Conservation (phyloP, 2,329 filamentous ascomycete species). For the Colletotrichum chlorophyti region DNA sequence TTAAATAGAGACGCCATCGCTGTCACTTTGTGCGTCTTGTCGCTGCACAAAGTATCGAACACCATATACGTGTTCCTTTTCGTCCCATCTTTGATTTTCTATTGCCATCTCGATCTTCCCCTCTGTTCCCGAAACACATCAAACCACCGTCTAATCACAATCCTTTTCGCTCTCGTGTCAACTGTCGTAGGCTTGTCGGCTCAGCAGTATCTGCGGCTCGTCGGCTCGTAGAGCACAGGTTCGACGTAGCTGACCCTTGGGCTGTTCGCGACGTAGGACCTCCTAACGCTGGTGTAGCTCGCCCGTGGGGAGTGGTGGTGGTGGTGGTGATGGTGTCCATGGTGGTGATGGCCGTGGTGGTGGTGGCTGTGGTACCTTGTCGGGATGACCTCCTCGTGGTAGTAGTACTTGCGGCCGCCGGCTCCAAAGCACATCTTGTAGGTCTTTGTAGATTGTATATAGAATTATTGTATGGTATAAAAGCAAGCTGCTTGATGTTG, state of each 20-base stretch:
- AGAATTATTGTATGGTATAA: no score
- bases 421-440: slow-evolving; percentile 58
- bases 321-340: slow-evolving; percentile 42
- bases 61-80: neutral
- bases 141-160: neutral
- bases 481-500: neutral
- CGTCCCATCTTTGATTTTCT: neutral
- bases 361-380: slow-evolving; percentile 45
- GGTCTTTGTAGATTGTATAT: neutral
- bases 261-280: slow-evolving; percentile 44
- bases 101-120: neutral
- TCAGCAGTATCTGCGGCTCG: slow-evolving; percentile 41
- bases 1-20: neutral
- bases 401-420: slow-evolving; percentile 56
- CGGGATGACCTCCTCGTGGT: slow-evolving; percentile 60
- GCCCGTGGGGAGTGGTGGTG: slow-evolving; percentile 45
- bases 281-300: slow-evolving; percentile 50
- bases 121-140: slow-evolving; percentile 3
- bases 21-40: neutral
- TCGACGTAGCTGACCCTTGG: slow-evolving; percentile 50
- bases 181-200: neutral
- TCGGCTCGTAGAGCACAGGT: slow-evolving; percentile 45
- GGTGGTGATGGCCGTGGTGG: slow-evolving; percentile 42
- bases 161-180: neutral
- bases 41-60: no score